A percentile compares a stretch with the other conserved stretches of the same genome.
These are phyloP conservation scores for Salix dunnii DNA, from an alignment of 345 rosid species.

Conservation along the genomic window DNA sequence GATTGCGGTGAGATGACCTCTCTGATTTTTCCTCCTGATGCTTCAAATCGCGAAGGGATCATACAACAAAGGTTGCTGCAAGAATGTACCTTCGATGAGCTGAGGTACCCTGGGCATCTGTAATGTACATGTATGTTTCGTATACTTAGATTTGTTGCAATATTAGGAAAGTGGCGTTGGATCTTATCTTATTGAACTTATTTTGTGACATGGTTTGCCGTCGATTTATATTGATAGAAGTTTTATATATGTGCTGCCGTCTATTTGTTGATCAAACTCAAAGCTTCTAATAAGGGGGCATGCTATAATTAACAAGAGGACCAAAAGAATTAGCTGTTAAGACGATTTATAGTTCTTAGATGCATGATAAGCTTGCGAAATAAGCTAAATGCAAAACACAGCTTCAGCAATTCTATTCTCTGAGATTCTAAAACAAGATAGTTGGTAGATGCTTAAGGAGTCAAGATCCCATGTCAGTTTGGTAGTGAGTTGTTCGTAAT, in stretches of 20 bases:
- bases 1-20: conserved; percentile 25
- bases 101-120: conserved; percentile 26
- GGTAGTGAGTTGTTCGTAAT: too few relatives aligned
- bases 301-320: too few relatives aligned
- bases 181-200: conserved; percentile 32
- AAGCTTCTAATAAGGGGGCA: too few relatives aligned
- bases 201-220: conserved; percentile 4
- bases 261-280: background rate
- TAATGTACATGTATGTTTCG: conserved; percentile 5
- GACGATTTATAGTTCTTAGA: too few relatives aligned
- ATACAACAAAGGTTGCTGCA: conserved; percentile 25
- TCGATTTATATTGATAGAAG: conserved; percentile 1
- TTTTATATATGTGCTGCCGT: conserved; percentile 3
- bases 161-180: conserved; percentile 17
- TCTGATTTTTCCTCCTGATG: conserved; percentile 20
- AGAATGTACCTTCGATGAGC: conserved; percentile 22
- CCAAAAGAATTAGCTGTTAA: too few relatives aligned
- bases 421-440: too few relatives aligned
- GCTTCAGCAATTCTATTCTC: too few relatives aligned
- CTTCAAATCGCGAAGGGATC: conserved; percentile 25
- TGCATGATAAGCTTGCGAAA: too few relatives aligned
- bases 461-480: too few relatives aligned
- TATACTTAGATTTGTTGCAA: background rate
- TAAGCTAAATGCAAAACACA: too few relatives aligned
- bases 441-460: too few relatives aligned